Evolutionary conservation across 2,329 filamentous ascomycete genomes (phyloP), one percentile per base, ranked within the genome.

Genomic region (Teratosphaeria gauchensis): DNA sequence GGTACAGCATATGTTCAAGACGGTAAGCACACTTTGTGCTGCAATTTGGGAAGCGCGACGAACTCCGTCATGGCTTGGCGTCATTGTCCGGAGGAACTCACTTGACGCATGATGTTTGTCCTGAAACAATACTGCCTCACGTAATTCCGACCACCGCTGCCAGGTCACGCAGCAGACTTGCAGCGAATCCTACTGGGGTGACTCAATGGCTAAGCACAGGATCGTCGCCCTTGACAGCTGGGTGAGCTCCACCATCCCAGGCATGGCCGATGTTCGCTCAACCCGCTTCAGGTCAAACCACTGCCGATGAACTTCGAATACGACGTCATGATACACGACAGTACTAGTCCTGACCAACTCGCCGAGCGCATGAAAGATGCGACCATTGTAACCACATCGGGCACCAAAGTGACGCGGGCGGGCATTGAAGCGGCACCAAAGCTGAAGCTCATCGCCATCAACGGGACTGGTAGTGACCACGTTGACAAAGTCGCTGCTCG

Each of bases 211-310:
- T 21, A 73, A 75, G 59, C 75, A 79, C 63, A 69, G 77, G 55
- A 75, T 81, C 58, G 75, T 80, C 56, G 73, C 73, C 53, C 74
- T 80, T 9, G 77, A 81, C 64, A 74, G 74, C 55, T 74, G 75
- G 59, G 75, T 77, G 56, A 42, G 35, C 14, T n/a, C 14, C 35
- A 16, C 35, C 35, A 42, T 14, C 12, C 2, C 35, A 16, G 4
- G 1, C 35, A 16, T 42, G 11, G 35, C 3, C 35, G 35, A 42
- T 16, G 12, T n/a, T 42, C n/a, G 35, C 35, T 42, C 35, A 42
- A 42, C 11, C 35, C 35, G 5, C 14, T n/a, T 16, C 35, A 42
- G 35, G 35, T 42, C 35, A 66, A 74, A n/a, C 69, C 72, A 3
- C 71, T 72, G 14, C 55, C 68, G 24, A 76, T 80, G 61, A 61